Percentiles rank a stretch among this genome's conserved stretches.
These are phyloP conservation scores for Solanum paucissectum DNA, from an alignment of 257 asterid genomes.

Conservation along the genomic window DNA sequence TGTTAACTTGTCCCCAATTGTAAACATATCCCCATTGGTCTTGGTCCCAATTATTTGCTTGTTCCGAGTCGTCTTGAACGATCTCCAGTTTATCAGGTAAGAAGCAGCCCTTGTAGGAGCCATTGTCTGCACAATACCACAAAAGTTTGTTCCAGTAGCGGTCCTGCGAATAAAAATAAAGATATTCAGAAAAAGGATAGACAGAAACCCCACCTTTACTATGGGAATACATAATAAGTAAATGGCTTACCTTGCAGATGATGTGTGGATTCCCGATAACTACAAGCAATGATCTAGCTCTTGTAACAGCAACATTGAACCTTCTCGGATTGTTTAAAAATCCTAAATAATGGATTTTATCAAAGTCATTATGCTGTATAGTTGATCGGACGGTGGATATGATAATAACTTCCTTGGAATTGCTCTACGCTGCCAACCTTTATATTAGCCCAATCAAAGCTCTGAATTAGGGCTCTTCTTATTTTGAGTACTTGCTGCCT, in stretches of 20 bases:
- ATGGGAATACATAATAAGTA: neutral
- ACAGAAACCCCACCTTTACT: neutral
- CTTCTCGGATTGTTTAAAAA: slow-evolving; percentile 90
- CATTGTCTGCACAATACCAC: slow-evolving; percentile 80
- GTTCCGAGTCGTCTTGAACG: slow-evolving; percentile 5
- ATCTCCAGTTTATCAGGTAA: slow-evolving; percentile 46
- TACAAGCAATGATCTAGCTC: slow-evolving; percentile 74
- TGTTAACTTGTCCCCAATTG: neutral
- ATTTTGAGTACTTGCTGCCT: slow-evolving; percentile 76
- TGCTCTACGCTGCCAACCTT: slow-evolving; percentile 95
- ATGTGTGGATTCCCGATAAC: slow-evolving; percentile 94
- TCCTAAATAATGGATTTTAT: slow-evolving; percentile 63
- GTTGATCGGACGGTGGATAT: slow-evolving; percentile 96
- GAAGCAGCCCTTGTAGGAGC: slow-evolving; percentile 75
- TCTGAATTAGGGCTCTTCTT: slow-evolving; percentile 43
- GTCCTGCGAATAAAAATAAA: slow-evolving; percentile 38
- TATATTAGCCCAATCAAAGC: slow-evolving; percentile 20
- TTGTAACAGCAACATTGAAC: slow-evolving; percentile 79
- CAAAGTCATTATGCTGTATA: slow-evolving; percentile 67
- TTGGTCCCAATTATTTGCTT: neutral
- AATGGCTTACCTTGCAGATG: slow-evolving; percentile 60
- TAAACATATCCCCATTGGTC: neutral
- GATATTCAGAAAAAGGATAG: neutral
- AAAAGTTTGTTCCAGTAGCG: slow-evolving; percentile 62
- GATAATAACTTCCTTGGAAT: slow-evolving; percentile 85